Evolutionary conservation across 306 rosid genomes (phyloP), one percentile per base, ranked within the genome.

Genomic region (Citrullus colocynthis): DNA sequence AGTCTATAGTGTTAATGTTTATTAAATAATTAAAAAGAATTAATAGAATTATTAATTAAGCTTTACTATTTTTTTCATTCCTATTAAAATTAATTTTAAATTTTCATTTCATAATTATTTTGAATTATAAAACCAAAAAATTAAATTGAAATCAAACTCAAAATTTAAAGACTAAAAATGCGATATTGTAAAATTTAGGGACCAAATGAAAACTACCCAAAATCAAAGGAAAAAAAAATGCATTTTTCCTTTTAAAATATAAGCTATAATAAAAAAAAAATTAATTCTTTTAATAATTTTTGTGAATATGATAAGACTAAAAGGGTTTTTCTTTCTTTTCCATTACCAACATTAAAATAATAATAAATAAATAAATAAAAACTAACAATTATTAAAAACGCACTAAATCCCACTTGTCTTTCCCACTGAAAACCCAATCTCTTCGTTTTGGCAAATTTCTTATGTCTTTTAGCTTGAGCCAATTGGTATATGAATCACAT

Each of bases 341-440:
- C 6, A 69, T 69, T 32, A 37, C 1, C 21, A 69, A 10, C 1
- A 67, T 13, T 14, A 1, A 51, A 51, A 24, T 24, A 24, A 24
- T 24, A 24, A 24, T 2, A 13, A 49, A 49, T 12, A 13, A 49
- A 44, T 7, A 48, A 41, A 42, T 42, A 42, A 60, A 37, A 1
- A 44, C 24, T 3, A 70, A 70, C 0, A 20, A 45, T 44, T 44
- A 44, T 45, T 70, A 12, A 41, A 70, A 70, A 70, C 37, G 75
- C 57, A 70, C 75, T 70, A 70, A 70, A 45, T 9, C n/a, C 39
- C 75, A 67, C 74, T 67, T 67, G 72, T 2, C 66, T 36, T 36
- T 17, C 24, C 69, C 69, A 64, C 71, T 64, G 5, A 36, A 64
- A 66, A 67, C 10, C 2, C 24, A 67, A 67, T 20, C 71, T 16